Evolutionary conservation across 2,329 filamentous ascomycete species (phyloP).

Genomic region (Arachnomyces sp.): DNA sequence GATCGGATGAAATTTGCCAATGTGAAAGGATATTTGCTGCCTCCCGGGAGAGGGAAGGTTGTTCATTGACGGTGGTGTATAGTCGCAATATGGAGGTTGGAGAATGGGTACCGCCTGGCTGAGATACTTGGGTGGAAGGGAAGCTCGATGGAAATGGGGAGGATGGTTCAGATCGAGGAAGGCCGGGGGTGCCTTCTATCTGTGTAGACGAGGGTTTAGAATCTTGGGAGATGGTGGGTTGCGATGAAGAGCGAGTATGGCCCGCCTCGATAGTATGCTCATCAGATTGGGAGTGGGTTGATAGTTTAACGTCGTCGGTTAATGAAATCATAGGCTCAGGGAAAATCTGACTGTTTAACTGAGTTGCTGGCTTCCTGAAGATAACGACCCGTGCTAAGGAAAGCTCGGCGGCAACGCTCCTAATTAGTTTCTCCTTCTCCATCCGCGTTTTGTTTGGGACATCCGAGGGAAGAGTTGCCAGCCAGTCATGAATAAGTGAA

Average conservation of each 20-base stretch:
- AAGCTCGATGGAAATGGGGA: no score
- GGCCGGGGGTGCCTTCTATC: no score
- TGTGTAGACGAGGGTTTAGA: no score
- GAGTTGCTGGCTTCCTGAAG: slow-evolving; percentile 9
- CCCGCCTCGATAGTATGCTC: no score
- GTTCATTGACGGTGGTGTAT: slow-evolving; percentile 21
- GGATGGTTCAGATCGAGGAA: no score
- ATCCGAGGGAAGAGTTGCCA: slow-evolving; percentile 23
- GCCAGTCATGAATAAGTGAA: slow-evolving; percentile 28
- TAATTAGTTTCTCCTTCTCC: slow-evolving; percentile 30
- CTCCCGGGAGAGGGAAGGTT: slow-evolving; percentile 16
- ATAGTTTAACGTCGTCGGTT: no score
- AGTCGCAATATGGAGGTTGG: slow-evolving; percentile 16
- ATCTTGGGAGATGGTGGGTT: no score
- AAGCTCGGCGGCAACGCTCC: slow-evolving; percentile 29
- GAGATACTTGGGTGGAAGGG: no score
- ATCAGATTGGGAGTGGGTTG: no score
- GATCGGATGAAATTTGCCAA: slow-evolving; percentile 27
- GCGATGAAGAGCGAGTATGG: no score
- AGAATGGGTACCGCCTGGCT: no score
- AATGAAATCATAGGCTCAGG: no score
- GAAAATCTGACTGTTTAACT: background rate
- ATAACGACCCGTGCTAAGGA: slow-evolving; percentile 25
- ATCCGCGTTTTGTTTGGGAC: slow-evolving; percentile 31
- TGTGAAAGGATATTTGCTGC: slow-evolving; percentile 26